These are phyloP conservation scores for Dichomitus squalens DNA, from an alignment of 1,284 basidiomycete genomes.

Conservation along the genomic window DNA sequence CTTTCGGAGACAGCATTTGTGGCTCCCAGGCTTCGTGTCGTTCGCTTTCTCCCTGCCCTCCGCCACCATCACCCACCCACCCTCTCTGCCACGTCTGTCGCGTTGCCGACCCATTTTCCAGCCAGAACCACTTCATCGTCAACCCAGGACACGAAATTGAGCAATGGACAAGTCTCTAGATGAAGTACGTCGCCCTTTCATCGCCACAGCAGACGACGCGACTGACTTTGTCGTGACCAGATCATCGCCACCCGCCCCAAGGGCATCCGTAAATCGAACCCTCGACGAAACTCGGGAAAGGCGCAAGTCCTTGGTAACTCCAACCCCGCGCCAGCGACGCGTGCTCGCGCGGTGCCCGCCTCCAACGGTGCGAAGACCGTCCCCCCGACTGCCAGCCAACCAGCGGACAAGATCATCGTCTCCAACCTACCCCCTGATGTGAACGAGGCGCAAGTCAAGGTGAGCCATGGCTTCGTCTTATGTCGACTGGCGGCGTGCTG, in stretches of 20 bases:
- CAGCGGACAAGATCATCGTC: conserved; percentile 92
- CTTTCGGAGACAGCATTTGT: background rate
- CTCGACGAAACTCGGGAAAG: conserved; percentile 45
- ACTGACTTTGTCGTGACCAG: conserved; percentile 42
- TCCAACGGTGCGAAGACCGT: conserved; percentile 42
- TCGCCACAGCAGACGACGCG: conserved; percentile 20
- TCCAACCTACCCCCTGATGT: conserved; percentile 96
- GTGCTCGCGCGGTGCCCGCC: conserved; percentile 47
- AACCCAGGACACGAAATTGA: background rate
- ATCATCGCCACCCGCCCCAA: conserved; percentile 73
- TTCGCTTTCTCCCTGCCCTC: conserved; percentile 27
- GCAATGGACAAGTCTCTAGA: conserved; percentile 88
- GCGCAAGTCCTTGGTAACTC: conserved; percentile 59
- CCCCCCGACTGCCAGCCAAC: conserved; percentile 36
- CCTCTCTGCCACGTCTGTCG: conserved; percentile 24
- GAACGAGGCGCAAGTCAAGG: conserved; percentile 92
- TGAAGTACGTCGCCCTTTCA: conserved; percentile 58
- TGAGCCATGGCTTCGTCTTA: conserved; percentile 40
- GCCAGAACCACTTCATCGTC: conserved; percentile 1
- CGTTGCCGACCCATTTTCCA: conserved; percentile 12
- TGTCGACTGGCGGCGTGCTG: background rate
- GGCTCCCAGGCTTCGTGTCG: conserved; percentile 19
- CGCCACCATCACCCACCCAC: conserved; percentile 29
- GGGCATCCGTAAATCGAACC: conserved; percentile 47
- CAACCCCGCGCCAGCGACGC: conserved; percentile 46